Evolutionary conservation across 2,329 filamentous ascomycete species (phyloP), one percentile per base, ranked within the genome.

Genomic region (Zopfia rhizophila): DNA sequence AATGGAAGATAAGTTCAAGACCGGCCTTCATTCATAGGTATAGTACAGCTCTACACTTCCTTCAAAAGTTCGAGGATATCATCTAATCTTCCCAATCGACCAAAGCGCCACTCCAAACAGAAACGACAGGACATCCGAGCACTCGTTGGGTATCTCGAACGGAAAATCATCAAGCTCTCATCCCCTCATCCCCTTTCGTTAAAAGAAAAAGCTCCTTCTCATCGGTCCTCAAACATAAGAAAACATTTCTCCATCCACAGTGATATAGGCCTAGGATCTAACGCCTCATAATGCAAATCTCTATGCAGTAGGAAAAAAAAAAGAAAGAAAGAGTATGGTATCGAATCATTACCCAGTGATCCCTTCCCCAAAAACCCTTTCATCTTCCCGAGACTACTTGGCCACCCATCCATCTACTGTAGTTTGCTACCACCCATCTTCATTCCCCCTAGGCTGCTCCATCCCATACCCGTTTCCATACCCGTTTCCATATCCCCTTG

Each of bases 111-210:
- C 31, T 22, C 18, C 43, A 48, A 28, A 47, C 19, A 55, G 37
- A 56, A 66, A 51, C 54, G 65, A 67, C 65, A 44, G 60, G 56
- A 67, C 60, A 63, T 66, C 61, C 65, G 63, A 67, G 53, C 49
- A 63, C 65, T 7, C 7, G 51, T 50, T 51, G 62, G 64, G 63
- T 67, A 69, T 67, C 61, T 66, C 63, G 60, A 63, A 67, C 60
- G 60, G 4, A 51, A 43, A 41, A 46, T 22, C 35, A 44, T 38
- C 16, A 31, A 31, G n/a, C 28, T 40, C 49, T 25, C 33, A 10
- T 32, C 28, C 7, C 13, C 28, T 31, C n/a, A 13, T 13, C 28
- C 28, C 28, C 28, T 31, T 31, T 16, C 28, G n/a, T n/a, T n/a
- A n/a, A n/a, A n/a, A n/a, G 29, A 19, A 17, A 22, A 30, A 35